Conservation (phyloP, 2,329 filamentous ascomycete genomes). For the Lachnum nothofagi region DNA sequence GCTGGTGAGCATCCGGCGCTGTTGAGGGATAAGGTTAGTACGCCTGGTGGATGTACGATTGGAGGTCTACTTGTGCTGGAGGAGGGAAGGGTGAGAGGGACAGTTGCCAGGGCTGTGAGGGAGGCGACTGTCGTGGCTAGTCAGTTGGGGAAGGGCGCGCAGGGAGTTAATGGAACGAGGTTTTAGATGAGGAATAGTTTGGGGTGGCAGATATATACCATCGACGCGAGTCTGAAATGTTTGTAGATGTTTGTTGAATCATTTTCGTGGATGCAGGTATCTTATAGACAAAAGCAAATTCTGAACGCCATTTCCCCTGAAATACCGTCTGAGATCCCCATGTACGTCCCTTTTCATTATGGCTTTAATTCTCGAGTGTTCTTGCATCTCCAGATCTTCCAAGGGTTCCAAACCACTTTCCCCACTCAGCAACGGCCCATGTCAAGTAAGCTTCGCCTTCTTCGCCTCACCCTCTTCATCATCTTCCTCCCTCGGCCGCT, state of each 20-base stretch:
- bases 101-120: slow-evolving; percentile 61
- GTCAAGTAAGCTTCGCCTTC: slow-evolving; percentile 18
- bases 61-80: slow-evolving; percentile 68
- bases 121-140: slow-evolving; percentile 67
- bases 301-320: background rate
- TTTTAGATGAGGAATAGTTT: slow-evolving; percentile 20
- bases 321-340: background rate
- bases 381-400: too few species aligned
- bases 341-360: background rate
- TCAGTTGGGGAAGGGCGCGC: slow-evolving; percentile 50
- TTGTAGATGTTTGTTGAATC: background rate
- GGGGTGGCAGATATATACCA: background rate
- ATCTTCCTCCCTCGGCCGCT: slow-evolving; percentile 7
- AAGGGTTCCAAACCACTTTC: too few species aligned
- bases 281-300: too few species aligned
- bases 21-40: slow-evolving; percentile 70
- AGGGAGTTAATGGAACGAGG: slow-evolving; percentile 46
- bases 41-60: slow-evolving; percentile 73
- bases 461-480: slow-evolving; percentile 22
- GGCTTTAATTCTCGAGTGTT: too few species aligned
- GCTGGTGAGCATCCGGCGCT: slow-evolving; percentile 69
- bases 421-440: too few species aligned
- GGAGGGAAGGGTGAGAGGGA: slow-evolving; percentile 64
- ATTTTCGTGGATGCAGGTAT: too few species aligned
- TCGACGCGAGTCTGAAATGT: background rate